Percentiles rank a stretch among this genome's conserved stretches.
These are phyloP conservation scores for Fusarium coffeatum DNA, from an alignment of 2,329 filamentous ascomycete species.

Conservation along the genomic window DNA sequence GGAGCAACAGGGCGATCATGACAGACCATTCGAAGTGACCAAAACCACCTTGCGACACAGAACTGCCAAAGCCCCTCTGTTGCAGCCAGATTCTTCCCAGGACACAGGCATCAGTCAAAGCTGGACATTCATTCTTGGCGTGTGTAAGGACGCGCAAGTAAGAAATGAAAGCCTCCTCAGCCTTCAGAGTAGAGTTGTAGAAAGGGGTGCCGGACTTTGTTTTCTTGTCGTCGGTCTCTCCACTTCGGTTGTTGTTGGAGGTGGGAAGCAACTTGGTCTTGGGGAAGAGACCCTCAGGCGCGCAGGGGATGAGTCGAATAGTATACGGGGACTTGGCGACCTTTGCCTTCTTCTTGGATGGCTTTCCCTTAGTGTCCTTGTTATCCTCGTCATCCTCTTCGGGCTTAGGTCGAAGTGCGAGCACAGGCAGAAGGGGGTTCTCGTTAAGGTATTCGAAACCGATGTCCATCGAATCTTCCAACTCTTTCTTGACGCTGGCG, in stretches of 20 bases:
- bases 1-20: conserved; percentile 82
- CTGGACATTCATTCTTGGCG: conserved; percentile 74
- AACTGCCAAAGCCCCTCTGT: conserved; percentile 82
- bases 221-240: conserved; percentile 58
- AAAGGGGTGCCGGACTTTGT: conserved; percentile 73
- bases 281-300: conserved; percentile 76
- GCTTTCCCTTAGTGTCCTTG: conserved; percentile 30
- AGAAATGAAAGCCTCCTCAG: conserved; percentile 76
- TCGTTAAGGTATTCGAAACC: conserved; percentile 76
- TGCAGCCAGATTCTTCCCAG: conserved; percentile 90
- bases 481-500: conserved; percentile 71
- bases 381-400: conserved; percentile 32
- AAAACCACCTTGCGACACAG: conserved; percentile 82
- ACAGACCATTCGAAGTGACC: conserved; percentile 91
- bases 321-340: conserved; percentile 58
- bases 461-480: conserved; percentile 66
- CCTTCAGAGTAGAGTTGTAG: conserved; percentile 88
- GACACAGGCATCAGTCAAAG: conserved; percentile 85
- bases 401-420: conserved; percentile 57
- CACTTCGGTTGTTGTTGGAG: conserved; percentile 75
- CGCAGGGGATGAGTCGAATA: conserved; percentile 82
- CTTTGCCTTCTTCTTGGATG: conserved; percentile 44
- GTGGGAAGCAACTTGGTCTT: conserved; percentile 75
- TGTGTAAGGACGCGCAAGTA: conserved; percentile 82
- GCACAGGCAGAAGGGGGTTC: conserved; percentile 80